phyloP scores from a whole-genome alignment of 1,284 basidiomycete species.

The Cryptococcus sp. region DNA sequence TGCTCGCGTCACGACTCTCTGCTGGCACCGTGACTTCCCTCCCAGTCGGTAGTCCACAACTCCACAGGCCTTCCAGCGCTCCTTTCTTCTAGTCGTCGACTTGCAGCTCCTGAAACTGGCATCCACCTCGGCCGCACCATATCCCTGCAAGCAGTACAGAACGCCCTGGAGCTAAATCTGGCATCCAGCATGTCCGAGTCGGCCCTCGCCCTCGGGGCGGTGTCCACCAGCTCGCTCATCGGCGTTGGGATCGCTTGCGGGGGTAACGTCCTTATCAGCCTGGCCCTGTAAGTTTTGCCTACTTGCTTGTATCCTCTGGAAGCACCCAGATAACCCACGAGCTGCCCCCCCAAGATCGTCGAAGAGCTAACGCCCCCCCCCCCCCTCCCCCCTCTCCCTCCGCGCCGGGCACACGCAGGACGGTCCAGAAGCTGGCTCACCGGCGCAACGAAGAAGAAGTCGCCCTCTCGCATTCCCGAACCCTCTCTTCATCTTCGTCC shows the following conservation, averaged over 20 bases:
- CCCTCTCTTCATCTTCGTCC: too few relatives aligned
- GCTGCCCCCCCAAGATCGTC: not conserved
- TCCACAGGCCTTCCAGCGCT: too few relatives aligned
- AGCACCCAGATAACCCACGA: not conserved
- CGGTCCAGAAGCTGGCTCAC: constrained; percentile 89
- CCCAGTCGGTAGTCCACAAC: too few relatives aligned
- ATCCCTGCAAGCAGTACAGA: too few relatives aligned
- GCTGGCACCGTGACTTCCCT: too few relatives aligned
- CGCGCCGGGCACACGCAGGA: constrained; percentile 42
- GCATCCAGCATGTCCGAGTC: too few relatives aligned
- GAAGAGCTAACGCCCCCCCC: not conserved
- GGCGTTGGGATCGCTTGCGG: constrained; percentile 79
- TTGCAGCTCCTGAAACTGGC: too few relatives aligned
- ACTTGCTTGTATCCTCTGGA: not conserved
- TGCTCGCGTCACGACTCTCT: too few relatives aligned
- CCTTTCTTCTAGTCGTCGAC: too few relatives aligned
- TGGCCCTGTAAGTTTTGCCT: constrained; percentile 60
- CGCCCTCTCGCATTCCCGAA: too few relatives aligned
- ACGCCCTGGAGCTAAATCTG: too few relatives aligned
- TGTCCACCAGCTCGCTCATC: constrained; percentile 56
- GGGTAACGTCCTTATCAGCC: constrained; percentile 83
- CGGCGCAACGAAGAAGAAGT: constrained; percentile 55
- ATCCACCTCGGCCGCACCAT: too few relatives aligned
- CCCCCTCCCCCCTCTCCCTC: not conserved
- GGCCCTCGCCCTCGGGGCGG: constrained; percentile 9